Evolutionary conservation across 257 asterid species (phyloP).

Genomic region (Echites panduratus): DNA sequence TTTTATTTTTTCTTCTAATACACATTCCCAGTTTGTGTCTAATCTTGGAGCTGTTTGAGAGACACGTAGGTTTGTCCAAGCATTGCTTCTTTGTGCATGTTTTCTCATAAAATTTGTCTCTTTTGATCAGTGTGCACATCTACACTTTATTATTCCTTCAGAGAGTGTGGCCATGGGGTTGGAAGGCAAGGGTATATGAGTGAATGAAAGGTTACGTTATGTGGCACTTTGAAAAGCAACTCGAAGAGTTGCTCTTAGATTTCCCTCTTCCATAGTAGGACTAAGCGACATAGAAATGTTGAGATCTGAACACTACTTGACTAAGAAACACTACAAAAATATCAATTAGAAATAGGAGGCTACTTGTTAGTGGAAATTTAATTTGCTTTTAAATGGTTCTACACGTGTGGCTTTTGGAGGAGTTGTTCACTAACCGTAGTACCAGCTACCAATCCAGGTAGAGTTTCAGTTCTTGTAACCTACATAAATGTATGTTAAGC

Average conservation of each 20-base stretch:
- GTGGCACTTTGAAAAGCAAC: background rate
- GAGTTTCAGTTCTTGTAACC: background rate
- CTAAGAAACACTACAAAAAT: background rate
- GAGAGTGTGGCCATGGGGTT: background rate
- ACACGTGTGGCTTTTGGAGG: background rate
- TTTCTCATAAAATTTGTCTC: background rate
- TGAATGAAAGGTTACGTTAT: background rate
- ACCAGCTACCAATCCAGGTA: background rate
- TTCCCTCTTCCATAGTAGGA: background rate
- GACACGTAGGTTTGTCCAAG: background rate
- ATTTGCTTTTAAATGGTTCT: background rate
- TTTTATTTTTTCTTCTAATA: constrained; percentile 11
- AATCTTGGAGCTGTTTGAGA: background rate
- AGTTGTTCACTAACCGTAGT: background rate
- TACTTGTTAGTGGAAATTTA: background rate
- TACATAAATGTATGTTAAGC: background rate
- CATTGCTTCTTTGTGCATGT: background rate
- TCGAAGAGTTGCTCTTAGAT: background rate
- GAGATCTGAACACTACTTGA: background rate
- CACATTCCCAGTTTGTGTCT: background rate
- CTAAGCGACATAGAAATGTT: background rate
- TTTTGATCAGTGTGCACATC: background rate
- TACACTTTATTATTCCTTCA: background rate
- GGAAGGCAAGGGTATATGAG: too few species aligned
- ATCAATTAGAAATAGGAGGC: background rate